Evolutionary conservation across 129 eudicot genomes (phyloP), one percentile per base, ranked within the genome.

Genomic region (Mikania micrantha): DNA sequence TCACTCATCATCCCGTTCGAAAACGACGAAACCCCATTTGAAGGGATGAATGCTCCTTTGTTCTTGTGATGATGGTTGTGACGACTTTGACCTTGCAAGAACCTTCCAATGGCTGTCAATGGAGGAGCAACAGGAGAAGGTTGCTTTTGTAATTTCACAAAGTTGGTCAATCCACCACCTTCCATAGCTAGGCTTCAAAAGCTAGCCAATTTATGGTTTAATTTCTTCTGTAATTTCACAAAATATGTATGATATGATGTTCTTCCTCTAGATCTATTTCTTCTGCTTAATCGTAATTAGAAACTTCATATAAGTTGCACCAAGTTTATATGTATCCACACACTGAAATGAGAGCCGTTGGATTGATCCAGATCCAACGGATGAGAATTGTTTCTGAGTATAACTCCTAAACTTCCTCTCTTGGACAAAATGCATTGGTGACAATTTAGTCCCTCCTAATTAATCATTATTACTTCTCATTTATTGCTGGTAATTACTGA

Each of bases 21-120:
- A 49, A 36, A 70, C 10, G 65, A 60, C 31, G 73, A 77, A 34
- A 61, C 48, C 45, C 73, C 78, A 25, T 39, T 61, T 19, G 70
- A 19, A 69, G 64, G 48, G 71, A 36, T 24, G 32, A 64, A 57
- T 40, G 28, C 0, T 47, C 27, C 71, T 35, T 80, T 70, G 77
- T 61, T 80, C 34, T 34, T 80, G n/a, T 73, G 78, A 67, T 64
- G 42, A 38, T 45, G 54, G 72, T 63, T 70, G 35, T 83, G 82
- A 64, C 79, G 20, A 74, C 67, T 74, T 39, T 86, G 86, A 60
- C 89, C 85, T 70, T 59, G 73, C 71, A 87, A 73, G 74, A 87
- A 87, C 75, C 85, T 78, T 20, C 86, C 83, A 45, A 87, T 81
- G 85, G 95, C 87, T 47, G 87, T 73, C 6, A 84, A 61, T 60